Conservation (phyloP, 2,329 filamentous ascomycete species). For the Cladorrhinum sp. region DNA sequence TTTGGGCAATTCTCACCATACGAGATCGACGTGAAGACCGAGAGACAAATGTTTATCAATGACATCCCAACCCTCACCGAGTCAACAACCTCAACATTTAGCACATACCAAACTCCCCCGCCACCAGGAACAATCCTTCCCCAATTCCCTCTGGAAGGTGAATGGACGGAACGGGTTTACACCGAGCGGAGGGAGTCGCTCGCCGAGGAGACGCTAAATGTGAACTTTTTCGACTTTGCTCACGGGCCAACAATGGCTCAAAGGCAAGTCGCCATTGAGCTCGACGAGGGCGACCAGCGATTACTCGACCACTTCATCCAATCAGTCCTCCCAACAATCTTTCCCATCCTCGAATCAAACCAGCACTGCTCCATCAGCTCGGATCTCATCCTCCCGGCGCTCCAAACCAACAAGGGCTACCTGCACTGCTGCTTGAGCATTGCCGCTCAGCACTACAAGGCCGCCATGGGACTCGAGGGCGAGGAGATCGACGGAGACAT, state of each 20-base stretch:
- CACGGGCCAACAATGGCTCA: constrained; percentile 62
- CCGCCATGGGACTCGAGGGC: constrained; percentile 61
- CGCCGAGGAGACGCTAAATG: constrained; percentile 62
- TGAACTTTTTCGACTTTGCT: constrained; percentile 80
- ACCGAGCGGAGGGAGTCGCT: constrained; percentile 67
- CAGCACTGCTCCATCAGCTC: constrained; percentile 78
- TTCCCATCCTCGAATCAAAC: constrained; percentile 87
- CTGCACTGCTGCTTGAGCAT: constrained; percentile 94
- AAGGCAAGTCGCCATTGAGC: constrained; percentile 70
- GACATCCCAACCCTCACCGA: constrained; percentile 82
- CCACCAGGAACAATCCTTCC: constrained; percentile 65
- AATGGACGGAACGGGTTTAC: constrained; percentile 70
- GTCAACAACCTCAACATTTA: constrained; percentile 88
- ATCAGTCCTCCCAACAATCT: constrained; percentile 81
- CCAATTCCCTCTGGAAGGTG: constrained; percentile 58
- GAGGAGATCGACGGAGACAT: constrained; percentile 87
- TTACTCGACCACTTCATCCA: constrained; percentile 89
- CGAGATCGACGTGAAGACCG: constrained; percentile 94
- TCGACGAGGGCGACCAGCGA: constrained; percentile 83
- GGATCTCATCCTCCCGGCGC: constrained; percentile 79
- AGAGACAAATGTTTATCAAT: constrained; percentile 89
- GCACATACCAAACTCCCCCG: constrained; percentile 79
- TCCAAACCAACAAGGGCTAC: constrained; percentile 90
- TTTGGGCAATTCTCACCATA: constrained; percentile 68
- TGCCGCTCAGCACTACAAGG: constrained; percentile 87